Base-by-base conservation (phyloP, 257 asterid species). In the Solanum corneliomulleri region DNA sequence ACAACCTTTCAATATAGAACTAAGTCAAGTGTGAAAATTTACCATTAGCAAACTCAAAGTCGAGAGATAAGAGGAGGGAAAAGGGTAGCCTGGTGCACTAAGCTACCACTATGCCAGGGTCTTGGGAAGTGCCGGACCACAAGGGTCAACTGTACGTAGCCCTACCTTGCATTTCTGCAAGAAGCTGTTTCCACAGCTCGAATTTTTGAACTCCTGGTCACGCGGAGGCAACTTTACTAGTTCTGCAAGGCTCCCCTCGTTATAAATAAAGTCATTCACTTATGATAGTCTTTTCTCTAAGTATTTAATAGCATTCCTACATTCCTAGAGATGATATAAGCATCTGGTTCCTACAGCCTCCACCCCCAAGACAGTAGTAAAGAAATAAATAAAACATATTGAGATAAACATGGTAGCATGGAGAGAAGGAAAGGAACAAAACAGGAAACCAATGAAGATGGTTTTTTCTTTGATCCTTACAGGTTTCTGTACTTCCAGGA, bases 401-500 rank as follows among this genome's bases (percentile, higher is more conserved):
- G 69, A 31, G 45, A 81, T 10, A 49, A 81, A 16, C 16, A 42
- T 18, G 14, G 37, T 41, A 49, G 29, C 25, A 20, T 31, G 42
- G 64, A 33, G 20, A 16, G 64, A 29, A 29, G 69, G 18, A 27
- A 80, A 80, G 37, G 35, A 45, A 80, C 41, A 80, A 81, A 81
- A 49, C 44, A 80, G 29, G 20, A 81, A 37, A 81, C 27, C 27
- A 31, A 81, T 81, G 69, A 81, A 81, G 69, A 29, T 81, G 31
- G 11, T 18, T 49, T 78, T 49, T 49, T 31, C 85, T 88, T 85
- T 88, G 70, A 85, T 82, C 78, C 69, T 90, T 88, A 44, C 91
- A 96, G 99, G 98, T 94, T 87, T 93, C 95, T 87, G 97, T 96
- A 89, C 98, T 96, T 88, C 99, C 99, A 44, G 99, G 99, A 92